Conservation (phyloP, 768 basidiomycete species). For the Pleurotus pulmonarius region DNA sequence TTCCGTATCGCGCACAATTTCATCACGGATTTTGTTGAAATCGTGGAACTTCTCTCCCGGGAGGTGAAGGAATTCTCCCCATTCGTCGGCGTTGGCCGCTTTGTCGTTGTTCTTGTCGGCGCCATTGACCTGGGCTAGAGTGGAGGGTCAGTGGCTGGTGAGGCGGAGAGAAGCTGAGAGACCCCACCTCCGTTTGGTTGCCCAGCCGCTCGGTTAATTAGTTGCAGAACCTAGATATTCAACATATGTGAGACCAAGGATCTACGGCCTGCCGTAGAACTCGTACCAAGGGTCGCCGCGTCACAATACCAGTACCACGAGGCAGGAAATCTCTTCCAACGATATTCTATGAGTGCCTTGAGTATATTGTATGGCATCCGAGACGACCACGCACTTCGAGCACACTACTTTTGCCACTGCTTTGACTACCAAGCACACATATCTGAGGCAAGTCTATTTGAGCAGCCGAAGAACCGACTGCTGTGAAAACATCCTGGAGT, state of each 20-base stretch:
- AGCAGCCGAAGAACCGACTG: slow-evolving; percentile 73
- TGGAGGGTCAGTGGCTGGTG: slow-evolving; percentile 13
- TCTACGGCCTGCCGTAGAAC: background rate
- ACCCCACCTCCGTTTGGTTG: slow-evolving; percentile 34
- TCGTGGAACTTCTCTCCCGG: slow-evolving; percentile 98
- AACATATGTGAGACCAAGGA: too few species aligned
- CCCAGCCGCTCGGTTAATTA: slow-evolving; percentile 77
- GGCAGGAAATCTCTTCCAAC: slow-evolving; percentile 98
- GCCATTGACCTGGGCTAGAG: slow-evolving; percentile 39
- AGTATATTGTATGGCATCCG: background rate
- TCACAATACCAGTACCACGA: slow-evolving; percentile 98
- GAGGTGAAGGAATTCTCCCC: slow-evolving; percentile 98
- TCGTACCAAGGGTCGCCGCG: slow-evolving; percentile 88
- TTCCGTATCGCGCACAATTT: slow-evolving; percentile 96
- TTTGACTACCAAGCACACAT: slow-evolving; percentile 87
- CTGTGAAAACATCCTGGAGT: slow-evolving; percentile 86
- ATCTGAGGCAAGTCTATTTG: slow-evolving; percentile 91
- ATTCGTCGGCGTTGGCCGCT: slow-evolving; percentile 87
- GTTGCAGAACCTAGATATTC: slow-evolving; percentile 73
- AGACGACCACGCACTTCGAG: slow-evolving; percentile 58
- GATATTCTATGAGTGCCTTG: slow-evolving; percentile 65
- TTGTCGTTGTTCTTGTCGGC: slow-evolving; percentile 57
- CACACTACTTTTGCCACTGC: slow-evolving; percentile 92
- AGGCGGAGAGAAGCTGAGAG: slow-evolving; percentile 17
- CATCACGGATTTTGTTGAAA: slow-evolving; percentile 94